Percentiles rank a stretch among this genome's conserved stretches.
Conservation (phyloP, 768 basidiomycete genomes). For the Tremella yokohamensis region DNA sequence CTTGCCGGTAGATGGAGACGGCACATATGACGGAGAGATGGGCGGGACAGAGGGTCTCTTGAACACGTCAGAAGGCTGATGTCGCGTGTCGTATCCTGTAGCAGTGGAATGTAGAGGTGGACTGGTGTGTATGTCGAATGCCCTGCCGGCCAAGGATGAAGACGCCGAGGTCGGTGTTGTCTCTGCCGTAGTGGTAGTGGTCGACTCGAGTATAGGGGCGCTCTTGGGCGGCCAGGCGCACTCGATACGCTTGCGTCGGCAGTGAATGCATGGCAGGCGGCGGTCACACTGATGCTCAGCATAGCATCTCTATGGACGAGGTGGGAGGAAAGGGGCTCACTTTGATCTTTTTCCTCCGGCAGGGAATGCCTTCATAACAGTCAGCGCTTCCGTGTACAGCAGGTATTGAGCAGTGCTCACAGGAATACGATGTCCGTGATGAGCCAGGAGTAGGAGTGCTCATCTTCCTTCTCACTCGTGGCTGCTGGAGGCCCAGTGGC, state of each 20-base stretch:
- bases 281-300: constrained; percentile 1
- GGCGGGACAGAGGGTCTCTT: not conserved
- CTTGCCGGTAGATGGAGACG: too few species aligned
- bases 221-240: constrained; percentile 4
- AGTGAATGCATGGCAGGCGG: not conserved
- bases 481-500: too few species aligned
- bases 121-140: too few species aligned
- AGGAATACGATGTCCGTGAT: too few species aligned
- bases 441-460: too few species aligned
- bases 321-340: not conserved
- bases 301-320: not conserved
- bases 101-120: not conserved
- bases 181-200: too few species aligned
- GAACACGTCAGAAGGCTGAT: not conserved
- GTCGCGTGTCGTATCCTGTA: not conserved
- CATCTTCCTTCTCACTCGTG: too few species aligned
- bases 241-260: not conserved
- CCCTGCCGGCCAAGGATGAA: too few species aligned
- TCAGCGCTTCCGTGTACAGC: too few species aligned
- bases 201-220: not conserved
- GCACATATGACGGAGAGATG: not conserved
- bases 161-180: too few species aligned
- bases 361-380: not conserved
- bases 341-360: constrained; percentile 5
- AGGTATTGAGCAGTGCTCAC: too few species aligned